phyloP scores from a whole-genome alignment of 2,329 filamentous ascomycete species.

The Fusarium euwallaceae region DNA sequence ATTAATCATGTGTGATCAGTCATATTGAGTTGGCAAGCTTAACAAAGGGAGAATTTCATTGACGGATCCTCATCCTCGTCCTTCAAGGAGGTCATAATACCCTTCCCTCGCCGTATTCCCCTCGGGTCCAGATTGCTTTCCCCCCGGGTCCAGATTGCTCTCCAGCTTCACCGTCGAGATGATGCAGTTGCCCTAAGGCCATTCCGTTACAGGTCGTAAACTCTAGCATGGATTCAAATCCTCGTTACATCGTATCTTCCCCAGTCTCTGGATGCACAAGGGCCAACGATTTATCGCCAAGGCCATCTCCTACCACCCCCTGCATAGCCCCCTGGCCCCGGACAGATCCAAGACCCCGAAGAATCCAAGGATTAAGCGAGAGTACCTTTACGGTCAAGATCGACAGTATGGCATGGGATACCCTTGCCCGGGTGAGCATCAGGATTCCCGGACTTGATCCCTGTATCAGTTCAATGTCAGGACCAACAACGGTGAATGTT shows the following conservation, averaged over 20 bases:
- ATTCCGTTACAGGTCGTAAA: neutral
- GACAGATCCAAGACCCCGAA: neutral
- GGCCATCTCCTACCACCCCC: neutral
- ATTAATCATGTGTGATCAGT: neutral
- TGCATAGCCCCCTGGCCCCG: neutral
- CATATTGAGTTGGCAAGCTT: neutral
- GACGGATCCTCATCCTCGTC: neutral
- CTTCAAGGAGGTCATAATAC: neutral
- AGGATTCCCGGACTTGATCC: neutral
- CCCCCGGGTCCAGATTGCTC: neutral
- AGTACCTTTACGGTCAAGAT: neutral
- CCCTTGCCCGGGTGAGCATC: neutral
- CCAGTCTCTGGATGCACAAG: neutral
- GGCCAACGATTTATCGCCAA: neutral
- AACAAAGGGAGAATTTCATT: neutral
- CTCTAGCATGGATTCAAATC: neutral
- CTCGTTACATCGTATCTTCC: neutral
- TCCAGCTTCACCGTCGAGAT: neutral
- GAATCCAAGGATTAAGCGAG: neutral
- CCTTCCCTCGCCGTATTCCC: neutral
- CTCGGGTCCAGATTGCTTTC: neutral
- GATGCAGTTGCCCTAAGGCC: neutral
- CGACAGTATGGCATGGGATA: neutral
- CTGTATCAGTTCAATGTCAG: neutral
- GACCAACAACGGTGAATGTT: neutral